Base-by-base conservation (phyloP, 2,329 filamentous ascomycete species). In the Nothophaeocryptopus gaeumannii region DNA sequence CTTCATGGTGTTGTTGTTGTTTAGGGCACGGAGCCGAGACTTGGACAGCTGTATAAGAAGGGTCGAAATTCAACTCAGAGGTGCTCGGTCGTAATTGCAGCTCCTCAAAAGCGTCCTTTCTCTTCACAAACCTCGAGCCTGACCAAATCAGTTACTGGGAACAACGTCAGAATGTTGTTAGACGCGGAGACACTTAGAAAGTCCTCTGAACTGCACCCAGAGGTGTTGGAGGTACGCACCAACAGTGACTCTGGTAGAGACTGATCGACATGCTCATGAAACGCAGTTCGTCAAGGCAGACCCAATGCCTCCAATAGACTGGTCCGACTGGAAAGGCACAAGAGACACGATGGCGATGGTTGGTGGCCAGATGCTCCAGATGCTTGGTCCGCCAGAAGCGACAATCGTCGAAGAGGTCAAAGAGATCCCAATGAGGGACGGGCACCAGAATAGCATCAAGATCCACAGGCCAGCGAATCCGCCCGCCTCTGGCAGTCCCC, bases 371-470 rank as follows among this genome's bases (percentile, higher is more conserved):
- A 26, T n/a, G 12, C 9, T 39, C 12, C 39, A 40, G n/a, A 30
- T 40, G 33, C 36, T 54, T 36, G 47, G 47, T 3, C 38, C 39
- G 16, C 9, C 45, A 26, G 50, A 49, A 13, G 8, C 47, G 8
- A 8, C 39, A 8, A 40, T 45, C 15, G 29, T 43, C 8, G 47
- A 50, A 44, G 42, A 49, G 36, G 12, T 41, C 35, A 26, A 40
- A 11, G 61, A 56, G 2, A 67, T 39, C 83, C 51, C 57, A 11
- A 60, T 67, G 54, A 61, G 67, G 8, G 67, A 69, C 41, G 67
- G 66, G 2, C 53, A 56, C n/a, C 53, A 67, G 41, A 71, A 66
- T 34, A 58, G 56, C 5, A 59, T 69, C 35, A 61, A 65, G 14
- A 61, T 71, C 31, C 65, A 69, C 39, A 54, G 47, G 7, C 68